Evolutionary conservation across 2,329 filamentous ascomycete species (phyloP).

Genomic region (Intubia oerlemansii): DNA sequence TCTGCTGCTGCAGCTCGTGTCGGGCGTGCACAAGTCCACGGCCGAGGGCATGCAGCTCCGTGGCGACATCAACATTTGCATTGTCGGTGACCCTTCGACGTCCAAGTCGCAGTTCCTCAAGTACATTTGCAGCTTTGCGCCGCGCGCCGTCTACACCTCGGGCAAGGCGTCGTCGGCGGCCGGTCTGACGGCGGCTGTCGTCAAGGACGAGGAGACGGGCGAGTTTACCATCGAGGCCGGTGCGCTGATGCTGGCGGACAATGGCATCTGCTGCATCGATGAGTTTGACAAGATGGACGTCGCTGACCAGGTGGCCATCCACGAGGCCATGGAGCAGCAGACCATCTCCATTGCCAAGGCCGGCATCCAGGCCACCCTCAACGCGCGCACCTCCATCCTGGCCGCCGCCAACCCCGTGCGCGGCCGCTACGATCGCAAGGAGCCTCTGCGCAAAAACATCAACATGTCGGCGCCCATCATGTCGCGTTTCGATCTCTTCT

Average conservation of each 20-base stretch:
- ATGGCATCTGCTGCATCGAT: conserved; percentile 94
- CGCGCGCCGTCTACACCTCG: conserved; percentile 89
- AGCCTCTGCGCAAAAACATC: conserved; percentile 80
- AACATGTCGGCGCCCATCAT: conserved; percentile 99
- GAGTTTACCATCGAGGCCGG: conserved; percentile 98
- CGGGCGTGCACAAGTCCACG: conserved; percentile 83
- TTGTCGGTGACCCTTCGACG: conserved; percentile 90
- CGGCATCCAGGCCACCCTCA: conserved; percentile 91
- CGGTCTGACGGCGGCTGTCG: conserved; percentile 87
- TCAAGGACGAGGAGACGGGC: conserved; percentile 96
- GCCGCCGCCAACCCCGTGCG: conserved; percentile 92
- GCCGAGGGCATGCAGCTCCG: conserved; percentile 86
- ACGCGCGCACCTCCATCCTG: conserved; percentile 85
- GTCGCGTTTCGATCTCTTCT: conserved; percentile 98
- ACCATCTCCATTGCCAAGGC: conserved; percentile 98
- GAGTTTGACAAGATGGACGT: conserved; percentile 99
- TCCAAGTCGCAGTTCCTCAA: conserved; percentile 97
- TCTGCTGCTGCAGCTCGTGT: conserved; percentile 78
- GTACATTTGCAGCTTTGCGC: conserved; percentile 93
- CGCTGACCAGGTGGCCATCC: conserved; percentile 88
- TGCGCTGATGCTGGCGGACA: conserved; percentile 91
- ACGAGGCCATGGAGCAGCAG: conserved; percentile 99
- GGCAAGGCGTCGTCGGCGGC: conserved; percentile 95
- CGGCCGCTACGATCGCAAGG: conserved; percentile 93
- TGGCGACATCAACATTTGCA: conserved; percentile 97